A percentile compares a stretch with the other conserved stretches of the same genome.
These are phyloP conservation scores for Candida sp. DNA, from an alignment of 1,139 yeast genomes.

Conservation along the genomic window DNA sequence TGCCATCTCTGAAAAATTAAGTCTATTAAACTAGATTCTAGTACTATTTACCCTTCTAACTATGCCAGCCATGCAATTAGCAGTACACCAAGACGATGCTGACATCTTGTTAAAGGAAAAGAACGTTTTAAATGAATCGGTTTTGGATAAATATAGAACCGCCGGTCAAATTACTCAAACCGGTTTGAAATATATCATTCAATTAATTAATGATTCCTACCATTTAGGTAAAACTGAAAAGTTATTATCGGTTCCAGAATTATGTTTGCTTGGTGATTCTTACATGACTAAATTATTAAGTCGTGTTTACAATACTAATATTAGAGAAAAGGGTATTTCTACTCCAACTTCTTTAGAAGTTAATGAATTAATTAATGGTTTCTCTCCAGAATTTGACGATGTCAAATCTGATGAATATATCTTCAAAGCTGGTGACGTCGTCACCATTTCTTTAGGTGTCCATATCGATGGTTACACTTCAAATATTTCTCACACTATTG, in stretches of 20 bases:
- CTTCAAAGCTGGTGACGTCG: constrained; percentile 77
- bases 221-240: constrained; percentile 49
- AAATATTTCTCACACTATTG: constrained; percentile 79
- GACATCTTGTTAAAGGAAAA: constrained; percentile 71
- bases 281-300: constrained; percentile 57
- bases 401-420: constrained; percentile 32
- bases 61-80: constrained; percentile 49
- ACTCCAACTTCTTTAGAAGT: constrained; percentile 88
- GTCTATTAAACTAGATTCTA: constrained; percentile 2
- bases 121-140: constrained; percentile 59
- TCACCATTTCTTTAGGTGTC: constrained; percentile 79
- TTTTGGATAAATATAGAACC: constrained; percentile 76
- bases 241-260: constrained; percentile 61
- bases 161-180: constrained; percentile 96
- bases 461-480: constrained; percentile 96
- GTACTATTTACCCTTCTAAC: background rate
- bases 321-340: constrained; percentile 83
- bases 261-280: constrained; percentile 80
- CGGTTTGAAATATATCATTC: constrained; percentile 62
- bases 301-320: constrained; percentile 51
- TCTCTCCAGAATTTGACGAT: constrained; percentile 85
- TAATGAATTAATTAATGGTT: constrained; percentile 73
- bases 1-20: constrained; percentile 3
- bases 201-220: constrained; percentile 68
- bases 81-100: constrained; percentile 68